These are phyloP conservation scores for Aurantiochytrium sp. DNA, from an alignment of 108 stramenopile genomes.

Conservation along the genomic window DNA sequence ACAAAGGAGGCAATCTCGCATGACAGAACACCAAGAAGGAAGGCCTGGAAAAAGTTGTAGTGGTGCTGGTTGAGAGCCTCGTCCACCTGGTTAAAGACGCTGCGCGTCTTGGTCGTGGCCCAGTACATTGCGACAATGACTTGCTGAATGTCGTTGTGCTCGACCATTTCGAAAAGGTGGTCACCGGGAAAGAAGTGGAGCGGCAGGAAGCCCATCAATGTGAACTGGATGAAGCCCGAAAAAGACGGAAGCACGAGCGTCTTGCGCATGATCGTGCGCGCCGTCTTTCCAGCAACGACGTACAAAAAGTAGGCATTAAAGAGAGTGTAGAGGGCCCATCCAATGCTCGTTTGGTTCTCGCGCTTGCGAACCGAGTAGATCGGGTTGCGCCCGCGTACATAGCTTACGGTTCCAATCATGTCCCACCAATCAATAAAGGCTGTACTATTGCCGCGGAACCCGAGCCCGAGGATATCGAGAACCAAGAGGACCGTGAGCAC, in stretches of 20 bases:
- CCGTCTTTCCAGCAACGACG: not conserved
- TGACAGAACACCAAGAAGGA: not conserved
- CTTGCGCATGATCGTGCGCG: not conserved
- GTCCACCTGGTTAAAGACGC: not conserved
- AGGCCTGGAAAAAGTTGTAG: not conserved
- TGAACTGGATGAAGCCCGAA: not conserved
- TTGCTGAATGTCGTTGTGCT: not conserved
- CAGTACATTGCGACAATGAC: not conserved
- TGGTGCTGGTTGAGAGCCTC: not conserved
- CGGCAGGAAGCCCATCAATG: not conserved
- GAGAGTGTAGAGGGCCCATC: not conserved
- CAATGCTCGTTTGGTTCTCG: not conserved
- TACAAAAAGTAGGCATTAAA: not conserved
- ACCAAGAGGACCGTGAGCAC: not conserved
- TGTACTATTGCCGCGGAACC: not conserved
- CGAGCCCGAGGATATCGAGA: not conserved
- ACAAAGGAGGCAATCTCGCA: not conserved
- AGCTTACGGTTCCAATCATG: not conserved
- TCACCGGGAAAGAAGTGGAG: conserved; percentile 7
- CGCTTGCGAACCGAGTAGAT: not conserved
- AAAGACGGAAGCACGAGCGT: not conserved
- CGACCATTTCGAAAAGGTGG: not conserved
- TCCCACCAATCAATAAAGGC: conserved; percentile 15
- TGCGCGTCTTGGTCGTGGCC: not conserved
- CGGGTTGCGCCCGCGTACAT: not conserved